Evolutionary conservation across 129 eudicot species (phyloP), one percentile per base, ranked within the genome.

Genomic region (Pulicaria dysenterica): DNA sequence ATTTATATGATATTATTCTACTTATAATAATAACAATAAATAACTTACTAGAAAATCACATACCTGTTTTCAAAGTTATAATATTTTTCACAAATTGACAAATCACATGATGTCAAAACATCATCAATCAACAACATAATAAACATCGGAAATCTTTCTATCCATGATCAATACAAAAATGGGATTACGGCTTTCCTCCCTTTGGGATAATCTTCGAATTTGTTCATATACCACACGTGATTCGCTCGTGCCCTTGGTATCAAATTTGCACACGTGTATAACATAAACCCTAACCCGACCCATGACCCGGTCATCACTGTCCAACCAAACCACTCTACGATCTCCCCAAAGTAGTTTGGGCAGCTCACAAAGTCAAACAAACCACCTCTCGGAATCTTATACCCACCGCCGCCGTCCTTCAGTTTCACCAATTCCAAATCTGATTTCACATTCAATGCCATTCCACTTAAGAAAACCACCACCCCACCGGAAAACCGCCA

Each of bases 261-360:
- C 85, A 94, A 80, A 67, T 94, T 87, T 0, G 97, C 90, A 80
- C 91, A 90, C 4, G 99, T 90, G 46, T 85, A 94, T 13, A 86
- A 1, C 8, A 90, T 79, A 42, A 94, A 94, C 70, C 86, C 99
- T 8, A 94, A 48, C 74, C 96, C 96, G 62, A 82, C 93, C 95
- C 93, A 84, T 10, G 97, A 90, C 86, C 96, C 79, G 31, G 83
- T 79, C 97, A 88, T 90, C 54, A 88, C 2, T 42, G 81, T 73
- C 98, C 98, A 94, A 53, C 96, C 96, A 72, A 82, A 73, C 97
- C 98, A 94, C 83, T 94, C 97, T 46, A 90, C 54, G 3, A 94
- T 73, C 85, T 94, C 98, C 54, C 97, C 96, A 41, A 88, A 83
- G 75, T 94, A 94, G 75, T 94, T 94, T 0, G 98, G 86, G 19